Evolutionary conservation across 768 basidiomycete genomes (phyloP), one percentile per base, ranked within the genome.

Genomic region (Phylloporus arenicola): DNA sequence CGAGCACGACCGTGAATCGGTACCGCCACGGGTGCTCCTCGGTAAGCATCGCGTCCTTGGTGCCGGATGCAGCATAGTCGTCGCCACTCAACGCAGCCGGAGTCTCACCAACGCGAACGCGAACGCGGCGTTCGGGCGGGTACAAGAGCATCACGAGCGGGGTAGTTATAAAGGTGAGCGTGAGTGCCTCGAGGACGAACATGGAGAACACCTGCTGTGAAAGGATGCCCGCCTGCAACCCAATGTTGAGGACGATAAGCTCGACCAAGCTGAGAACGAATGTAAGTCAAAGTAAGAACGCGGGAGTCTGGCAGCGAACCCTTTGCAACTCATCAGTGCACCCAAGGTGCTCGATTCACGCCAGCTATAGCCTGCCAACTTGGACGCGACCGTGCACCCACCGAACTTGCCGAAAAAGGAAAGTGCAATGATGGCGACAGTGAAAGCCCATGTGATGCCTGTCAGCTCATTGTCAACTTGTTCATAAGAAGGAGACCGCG

Each of bases 211-310:
- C 87, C 22, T 77, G 78, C 50, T 60, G 75, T 1, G 83, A 77
- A 20, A 98, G 73, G 45, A 95, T 92, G 0, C 82, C 81, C 3
- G 89, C 92, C 3, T 77, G 72, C 2, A 95, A 73, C 3, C 95
- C 94, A 54, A 98, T 89, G 59, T 98, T 99, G 54, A 98, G 82
- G 4, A 98, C 94, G 59, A 98, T 96, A 16, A 97, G 75, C 62
- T 96, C 94, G 10, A 97, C 88, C 5, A 96, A 75, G 20, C 87
- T 89, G 31, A 16, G 45, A n/a, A 40, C 35, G 6, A 12, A 41
- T 16, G 25, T 20, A 14, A 62, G 51, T 17, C 4, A 7, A 45
- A 25, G 16, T 4, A 25, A 6, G 43, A 19, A 45, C 10, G 1
- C 5, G 16, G 19, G 11, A n/a, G 1, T 22, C 1, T 12, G 29